Evolutionary conservation across 345 rosid species (phyloP).

Genomic region (Tarenaya hassleriana): DNA sequence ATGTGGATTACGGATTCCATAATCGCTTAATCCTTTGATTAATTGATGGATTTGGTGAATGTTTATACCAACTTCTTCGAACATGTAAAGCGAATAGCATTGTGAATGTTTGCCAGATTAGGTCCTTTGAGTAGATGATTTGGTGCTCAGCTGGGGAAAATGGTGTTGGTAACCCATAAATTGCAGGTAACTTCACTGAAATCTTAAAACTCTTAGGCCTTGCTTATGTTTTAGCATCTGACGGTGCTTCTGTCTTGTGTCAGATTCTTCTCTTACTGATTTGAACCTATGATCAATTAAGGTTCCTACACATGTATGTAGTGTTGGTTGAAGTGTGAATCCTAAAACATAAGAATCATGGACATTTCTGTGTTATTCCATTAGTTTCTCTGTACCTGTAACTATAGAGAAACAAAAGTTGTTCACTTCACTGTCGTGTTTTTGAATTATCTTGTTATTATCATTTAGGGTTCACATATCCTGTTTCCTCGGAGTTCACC

Average conservation of each 20-base stretch:
- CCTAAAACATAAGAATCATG: no score
- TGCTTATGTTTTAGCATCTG: background rate
- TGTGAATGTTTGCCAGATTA: slow-evolving; percentile 30
- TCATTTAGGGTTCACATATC: slow-evolving; percentile 59
- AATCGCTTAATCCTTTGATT: background rate
- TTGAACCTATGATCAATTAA: no score
- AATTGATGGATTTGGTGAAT: background rate
- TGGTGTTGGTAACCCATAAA: slow-evolving; percentile 88
- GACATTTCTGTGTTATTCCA: background rate
- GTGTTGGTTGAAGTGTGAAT: no score
- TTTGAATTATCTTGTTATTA: slow-evolving; percentile 6
- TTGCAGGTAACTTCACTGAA: slow-evolving; percentile 49
- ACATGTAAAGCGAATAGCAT: background rate
- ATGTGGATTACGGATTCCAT: background rate
- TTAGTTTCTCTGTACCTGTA: slow-evolving; percentile 1
- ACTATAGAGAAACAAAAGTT: slow-evolving; percentile 6
- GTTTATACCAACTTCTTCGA: no score
- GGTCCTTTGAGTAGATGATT: slow-evolving; percentile 53
- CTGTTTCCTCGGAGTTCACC: slow-evolving; percentile 45
- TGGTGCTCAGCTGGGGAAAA: slow-evolving; percentile 49
- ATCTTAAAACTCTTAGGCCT: background rate
- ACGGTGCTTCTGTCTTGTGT: background rate
- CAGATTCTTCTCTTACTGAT: no score
- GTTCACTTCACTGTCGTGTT: slow-evolving; percentile 8
- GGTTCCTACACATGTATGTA: no score